Conservation (phyloP, 768 basidiomycete species). For the Amanita molliuscula region DNA sequence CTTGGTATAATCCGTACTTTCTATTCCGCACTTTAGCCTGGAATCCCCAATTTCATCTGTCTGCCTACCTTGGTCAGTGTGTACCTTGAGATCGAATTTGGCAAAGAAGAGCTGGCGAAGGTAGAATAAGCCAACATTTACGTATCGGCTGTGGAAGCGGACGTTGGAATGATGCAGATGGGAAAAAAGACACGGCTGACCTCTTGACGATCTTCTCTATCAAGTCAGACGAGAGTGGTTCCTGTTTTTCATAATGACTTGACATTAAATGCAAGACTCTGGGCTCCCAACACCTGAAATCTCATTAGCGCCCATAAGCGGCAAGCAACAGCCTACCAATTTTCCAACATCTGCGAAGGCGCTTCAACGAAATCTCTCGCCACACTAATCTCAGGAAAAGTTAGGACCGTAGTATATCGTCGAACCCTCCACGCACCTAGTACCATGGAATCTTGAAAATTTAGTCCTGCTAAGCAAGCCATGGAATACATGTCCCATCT, state of each 20-base stretch:
- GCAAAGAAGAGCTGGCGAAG: conserved; percentile 81
- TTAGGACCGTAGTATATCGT: too few species aligned
- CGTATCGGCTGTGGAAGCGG: conserved; percentile 42
- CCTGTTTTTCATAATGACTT: conserved; percentile 66
- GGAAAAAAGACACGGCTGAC: conserved; percentile 18
- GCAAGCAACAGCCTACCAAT: conserved; percentile 41
- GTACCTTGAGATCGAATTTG: conserved; percentile 67
- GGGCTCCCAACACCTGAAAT: conserved; percentile 67
- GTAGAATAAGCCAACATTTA: conserved; percentile 76
- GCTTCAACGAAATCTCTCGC: conserved; percentile 84
- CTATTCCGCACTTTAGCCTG: conserved; percentile 7
- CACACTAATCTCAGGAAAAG: conserved; percentile 25
- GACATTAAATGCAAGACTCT: conserved; percentile 71
- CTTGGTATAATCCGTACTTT: conserved; percentile 65
- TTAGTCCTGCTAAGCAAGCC: conserved; percentile 59
- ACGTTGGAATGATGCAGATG: neutral
- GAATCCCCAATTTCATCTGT: neutral
- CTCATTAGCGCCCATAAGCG: neutral
- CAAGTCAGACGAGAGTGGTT: conserved; percentile 58
- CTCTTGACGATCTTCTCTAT: conserved; percentile 78
- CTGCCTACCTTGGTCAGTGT: conserved; percentile 50
- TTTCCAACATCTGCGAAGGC: conserved; percentile 88
- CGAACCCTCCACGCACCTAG: conserved; percentile 27
- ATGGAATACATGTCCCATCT: conserved; percentile 75
- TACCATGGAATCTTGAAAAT: conserved; percentile 76